A percentile compares a stretch with the other conserved stretches of the same genome.
Conservation (phyloP, 2,329 filamentous ascomycete genomes). For the Hypoxylon sp. region DNA sequence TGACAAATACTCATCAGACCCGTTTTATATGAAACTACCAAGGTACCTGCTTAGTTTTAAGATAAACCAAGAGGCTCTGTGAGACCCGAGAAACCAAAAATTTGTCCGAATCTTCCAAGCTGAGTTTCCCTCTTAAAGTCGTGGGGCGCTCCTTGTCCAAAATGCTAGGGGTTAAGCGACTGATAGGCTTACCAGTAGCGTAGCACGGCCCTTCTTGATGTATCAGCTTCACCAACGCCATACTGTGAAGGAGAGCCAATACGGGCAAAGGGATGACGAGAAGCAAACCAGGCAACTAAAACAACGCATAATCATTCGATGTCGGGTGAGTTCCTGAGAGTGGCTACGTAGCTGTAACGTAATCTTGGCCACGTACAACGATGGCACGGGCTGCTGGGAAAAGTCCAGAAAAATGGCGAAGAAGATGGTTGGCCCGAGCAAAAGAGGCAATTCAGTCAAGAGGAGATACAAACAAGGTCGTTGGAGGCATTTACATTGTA, state of each 20-base stretch:
- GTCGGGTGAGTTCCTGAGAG: neutral
- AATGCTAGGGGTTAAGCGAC: conserved; percentile 10
- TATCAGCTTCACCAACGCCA: conserved; percentile 2
- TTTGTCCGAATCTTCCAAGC: conserved; percentile 11
- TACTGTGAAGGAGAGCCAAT: neutral
- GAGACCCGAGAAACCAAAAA: neutral
- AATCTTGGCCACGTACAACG: conserved; percentile 23
- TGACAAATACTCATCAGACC: conserved; percentile 1
- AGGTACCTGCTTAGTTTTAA: neutral
- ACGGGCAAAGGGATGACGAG: neutral
- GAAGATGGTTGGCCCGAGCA: conserved; percentile 14
- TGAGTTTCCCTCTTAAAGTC: conserved; percentile 2
- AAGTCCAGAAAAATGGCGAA: neutral
- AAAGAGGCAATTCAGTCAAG: neutral
- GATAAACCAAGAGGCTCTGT: neutral
- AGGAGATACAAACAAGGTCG: neutral
- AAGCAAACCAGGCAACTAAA: conserved; percentile 28
- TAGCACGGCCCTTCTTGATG: conserved; percentile 20
- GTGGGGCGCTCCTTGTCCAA: conserved; percentile 9
- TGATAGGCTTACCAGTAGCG: conserved; percentile 18
- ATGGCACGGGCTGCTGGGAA: conserved; percentile 26
- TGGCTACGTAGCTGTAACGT: conserved; percentile 25
- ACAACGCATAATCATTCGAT: conserved; percentile 33
- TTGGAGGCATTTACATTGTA: neutral
- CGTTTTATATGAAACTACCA: neutral